Evolutionary conservation across 2,329 filamentous ascomycete species (phyloP).

Genomic region (Cercospora sp.): DNA sequence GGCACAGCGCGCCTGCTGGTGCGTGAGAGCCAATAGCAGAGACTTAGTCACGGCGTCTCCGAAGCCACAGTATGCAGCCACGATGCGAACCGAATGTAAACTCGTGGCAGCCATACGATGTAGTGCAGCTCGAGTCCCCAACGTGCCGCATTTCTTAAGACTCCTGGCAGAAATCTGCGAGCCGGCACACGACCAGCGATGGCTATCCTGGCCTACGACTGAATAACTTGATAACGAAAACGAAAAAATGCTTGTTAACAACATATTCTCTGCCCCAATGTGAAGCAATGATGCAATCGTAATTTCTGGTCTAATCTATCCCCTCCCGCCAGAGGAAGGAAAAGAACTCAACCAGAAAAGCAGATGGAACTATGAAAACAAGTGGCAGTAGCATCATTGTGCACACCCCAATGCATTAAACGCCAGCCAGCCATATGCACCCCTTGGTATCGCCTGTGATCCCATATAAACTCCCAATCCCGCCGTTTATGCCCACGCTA

Average conservation of each 20-base stretch:
- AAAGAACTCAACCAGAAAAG: neutral
- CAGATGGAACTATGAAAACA: neutral
- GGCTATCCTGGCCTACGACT: neutral
- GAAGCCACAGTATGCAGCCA: conserved; percentile 3
- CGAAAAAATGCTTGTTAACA: neutral
- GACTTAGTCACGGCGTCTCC: neutral
- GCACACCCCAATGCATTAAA: neutral
- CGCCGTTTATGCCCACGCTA: neutral
- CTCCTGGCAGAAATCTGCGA: too few relatives aligned
- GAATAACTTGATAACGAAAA: neutral
- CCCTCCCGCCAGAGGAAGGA: neutral
- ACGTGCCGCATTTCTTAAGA: too few relatives aligned
- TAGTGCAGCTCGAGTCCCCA: too few relatives aligned
- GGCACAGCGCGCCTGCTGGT: neutral
- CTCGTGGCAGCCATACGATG: neutral
- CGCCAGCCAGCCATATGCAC: neutral
- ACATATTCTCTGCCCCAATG: neutral
- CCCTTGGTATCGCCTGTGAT: neutral
- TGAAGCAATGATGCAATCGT: neutral
- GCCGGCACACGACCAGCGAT: too few relatives aligned
- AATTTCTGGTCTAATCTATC: neutral
- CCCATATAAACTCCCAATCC: neutral
- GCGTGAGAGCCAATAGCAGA: neutral
- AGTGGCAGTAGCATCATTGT: neutral
- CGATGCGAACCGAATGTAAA: neutral